Evolutionary conservation across 495 filamentous ascomycete genomes (phyloP).

Genomic region (Pseudomonodictys pantanalensis): DNA sequence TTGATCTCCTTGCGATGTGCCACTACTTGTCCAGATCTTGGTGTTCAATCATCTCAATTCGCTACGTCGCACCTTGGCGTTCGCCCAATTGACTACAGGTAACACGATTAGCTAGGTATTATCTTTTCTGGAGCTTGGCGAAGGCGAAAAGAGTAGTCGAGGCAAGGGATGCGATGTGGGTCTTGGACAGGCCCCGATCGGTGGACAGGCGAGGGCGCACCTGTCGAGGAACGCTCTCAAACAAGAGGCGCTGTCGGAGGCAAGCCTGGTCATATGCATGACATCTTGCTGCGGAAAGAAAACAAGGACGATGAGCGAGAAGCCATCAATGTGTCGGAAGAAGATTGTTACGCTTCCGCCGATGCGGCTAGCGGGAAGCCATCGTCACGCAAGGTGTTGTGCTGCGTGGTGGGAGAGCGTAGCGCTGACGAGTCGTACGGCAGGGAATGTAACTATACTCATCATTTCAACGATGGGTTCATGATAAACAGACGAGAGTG

Average conservation of each 20-base stretch:
- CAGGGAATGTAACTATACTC: slow-evolving; percentile 31
- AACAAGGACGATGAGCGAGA: slow-evolving; percentile 1
- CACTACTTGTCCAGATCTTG: slow-evolving; percentile 10
- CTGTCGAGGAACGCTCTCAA: slow-evolving; percentile 31
- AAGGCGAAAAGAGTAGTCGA: slow-evolving; percentile 9
- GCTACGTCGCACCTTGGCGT: slow-evolving; percentile 3
- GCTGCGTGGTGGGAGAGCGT: not conserved
- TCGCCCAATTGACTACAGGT: slow-evolving; percentile 6
- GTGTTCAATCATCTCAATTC: slow-evolving; percentile 1
- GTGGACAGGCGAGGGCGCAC: slow-evolving; percentile 6
- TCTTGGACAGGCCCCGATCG: slow-evolving; percentile 17
- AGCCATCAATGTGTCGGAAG: slow-evolving; percentile 22
- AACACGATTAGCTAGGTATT: not conserved
- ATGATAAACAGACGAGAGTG: slow-evolving; percentile 22
- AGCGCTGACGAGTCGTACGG: slow-evolving; percentile 6
- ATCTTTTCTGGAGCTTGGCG: slow-evolving; percentile 6
- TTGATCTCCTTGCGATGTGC: not conserved
- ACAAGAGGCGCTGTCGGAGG: slow-evolving; percentile 19
- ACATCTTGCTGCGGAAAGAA: slow-evolving; percentile 12
- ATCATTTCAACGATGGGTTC: not conserved
- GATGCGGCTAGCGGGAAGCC: slow-evolving; percentile 26
- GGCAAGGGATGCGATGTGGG: slow-evolving; percentile 24
- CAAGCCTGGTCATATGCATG: slow-evolving; percentile 17
- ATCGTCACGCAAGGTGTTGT: slow-evolving; percentile 19
- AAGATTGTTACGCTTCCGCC: slow-evolving; percentile 16